Evolutionary conservation across 768 basidiomycete genomes (phyloP).

Genomic region (Pulveroboletus ravenelii): DNA sequence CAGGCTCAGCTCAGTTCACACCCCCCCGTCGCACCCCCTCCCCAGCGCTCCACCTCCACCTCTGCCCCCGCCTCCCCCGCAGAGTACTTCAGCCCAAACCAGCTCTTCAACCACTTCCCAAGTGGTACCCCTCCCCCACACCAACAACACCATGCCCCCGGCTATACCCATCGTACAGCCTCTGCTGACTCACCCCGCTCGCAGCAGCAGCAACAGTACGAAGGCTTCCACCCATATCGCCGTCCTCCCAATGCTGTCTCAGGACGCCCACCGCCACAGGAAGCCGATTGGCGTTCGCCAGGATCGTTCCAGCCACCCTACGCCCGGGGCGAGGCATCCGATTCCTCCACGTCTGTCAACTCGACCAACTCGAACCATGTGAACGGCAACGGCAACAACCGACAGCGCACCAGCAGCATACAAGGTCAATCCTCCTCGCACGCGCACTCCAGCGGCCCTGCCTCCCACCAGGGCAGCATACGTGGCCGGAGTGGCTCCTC

Average conservation of each 20-base stretch:
- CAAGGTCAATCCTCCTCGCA: slow-evolving; percentile 63
- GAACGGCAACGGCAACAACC: slow-evolving; percentile 25
- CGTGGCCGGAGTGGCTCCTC: slow-evolving; percentile 37
- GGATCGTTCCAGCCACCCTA: slow-evolving; percentile 69
- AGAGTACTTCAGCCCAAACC: slow-evolving; percentile 59
- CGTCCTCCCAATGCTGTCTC: slow-evolving; percentile 44
- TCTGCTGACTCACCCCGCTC: slow-evolving; percentile 26
- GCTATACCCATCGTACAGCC: slow-evolving; percentile 36
- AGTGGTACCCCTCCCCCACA: slow-evolving; percentile 68
- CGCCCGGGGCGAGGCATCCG: slow-evolving; percentile 73
- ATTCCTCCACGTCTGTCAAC: slow-evolving; percentile 73
- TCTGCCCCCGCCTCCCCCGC: slow-evolving; percentile 36
- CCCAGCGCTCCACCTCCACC: slow-evolving; percentile 39
- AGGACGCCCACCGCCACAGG: slow-evolving; percentile 26
- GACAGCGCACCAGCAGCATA: slow-evolving; percentile 67
- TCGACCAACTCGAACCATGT: slow-evolving; percentile 43
- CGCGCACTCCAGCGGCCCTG: slow-evolving; percentile 30
- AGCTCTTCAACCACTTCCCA: slow-evolving; percentile 62
- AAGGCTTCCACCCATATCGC: slow-evolving; percentile 80
- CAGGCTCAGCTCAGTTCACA: slow-evolving; percentile 40
- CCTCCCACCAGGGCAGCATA: slow-evolving; percentile 30
- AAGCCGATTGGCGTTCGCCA: slow-evolving; percentile 46
- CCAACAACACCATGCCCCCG: slow-evolving; percentile 32
- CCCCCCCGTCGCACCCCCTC: slow-evolving; percentile 16
- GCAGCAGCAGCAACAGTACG: slow-evolving; percentile 26